Conservation (phyloP, 805 yeast species). For the Yarrowia sp. region DNA sequence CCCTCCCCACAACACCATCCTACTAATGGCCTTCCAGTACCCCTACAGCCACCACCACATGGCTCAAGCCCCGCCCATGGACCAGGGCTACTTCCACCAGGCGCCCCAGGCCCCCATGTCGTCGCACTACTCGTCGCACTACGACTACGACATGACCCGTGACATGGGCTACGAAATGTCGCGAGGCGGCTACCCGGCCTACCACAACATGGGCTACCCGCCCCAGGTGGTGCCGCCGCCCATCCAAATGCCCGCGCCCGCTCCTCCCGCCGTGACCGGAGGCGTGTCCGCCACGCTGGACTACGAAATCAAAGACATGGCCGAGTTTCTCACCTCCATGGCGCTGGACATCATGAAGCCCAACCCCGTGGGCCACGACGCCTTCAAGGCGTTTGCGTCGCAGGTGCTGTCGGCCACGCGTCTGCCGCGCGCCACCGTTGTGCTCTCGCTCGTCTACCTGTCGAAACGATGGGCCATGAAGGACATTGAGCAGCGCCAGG, state of each 20-base stretch:
- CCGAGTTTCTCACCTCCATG: constrained; percentile 74
- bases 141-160: constrained; percentile 20
- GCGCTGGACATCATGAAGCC: constrained; percentile 50
- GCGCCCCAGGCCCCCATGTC: constrained; percentile 21
- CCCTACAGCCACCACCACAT: constrained; percentile 29
- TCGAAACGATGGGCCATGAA: constrained; percentile 54
- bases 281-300: constrained; percentile 78
- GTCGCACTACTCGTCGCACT: background rate
- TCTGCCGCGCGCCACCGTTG: constrained; percentile 75
- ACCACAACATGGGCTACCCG: background rate
- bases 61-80: constrained; percentile 26
- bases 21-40: constrained; percentile 27
- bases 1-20: constrained; percentile 22
- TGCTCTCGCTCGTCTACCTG: constrained; percentile 75
- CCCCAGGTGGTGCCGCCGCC: constrained; percentile 4
- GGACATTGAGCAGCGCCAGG: constrained; percentile 35
- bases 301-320: constrained; percentile 74
- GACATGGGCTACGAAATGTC: constrained; percentile 9
- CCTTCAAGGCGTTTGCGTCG: constrained; percentile 52
- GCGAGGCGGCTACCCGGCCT: background rate
- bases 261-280: constrained; percentile 42
- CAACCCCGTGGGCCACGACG: constrained; percentile 43
- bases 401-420: constrained; percentile 83
- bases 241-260: constrained; percentile 11
- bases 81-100: constrained; percentile 27